Percentiles rank a stretch among this genome's conserved stretches.
Evolutionary conservation across 2,329 filamentous ascomycete genomes (phyloP).

Genomic region (Aspergillus arachidicola): DNA sequence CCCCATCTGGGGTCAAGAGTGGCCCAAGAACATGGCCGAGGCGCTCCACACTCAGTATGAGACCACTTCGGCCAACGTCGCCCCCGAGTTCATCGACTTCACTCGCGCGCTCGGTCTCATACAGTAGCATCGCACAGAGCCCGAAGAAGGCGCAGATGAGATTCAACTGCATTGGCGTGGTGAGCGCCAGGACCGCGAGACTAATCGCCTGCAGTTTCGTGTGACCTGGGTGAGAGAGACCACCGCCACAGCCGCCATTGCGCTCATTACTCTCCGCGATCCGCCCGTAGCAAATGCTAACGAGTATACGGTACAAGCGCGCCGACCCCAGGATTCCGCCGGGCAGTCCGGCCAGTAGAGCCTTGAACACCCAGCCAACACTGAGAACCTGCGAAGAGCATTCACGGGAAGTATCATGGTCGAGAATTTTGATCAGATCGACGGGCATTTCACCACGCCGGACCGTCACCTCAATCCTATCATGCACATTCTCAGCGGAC

Average conservation of each 20-base stretch:
- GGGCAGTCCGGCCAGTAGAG: slow-evolving; percentile 40
- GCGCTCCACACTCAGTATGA: slow-evolving; percentile 27
- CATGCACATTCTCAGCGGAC: slow-evolving; percentile 36
- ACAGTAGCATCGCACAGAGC: slow-evolving; percentile 34
- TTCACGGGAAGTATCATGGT: slow-evolving; percentile 16
- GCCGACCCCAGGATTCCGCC: slow-evolving; percentile 42
- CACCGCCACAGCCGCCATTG: slow-evolving; percentile 24
- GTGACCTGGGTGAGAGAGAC: slow-evolving; percentile 22
- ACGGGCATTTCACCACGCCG: slow-evolving; percentile 36
- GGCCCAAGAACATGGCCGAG: slow-evolving; percentile 37
- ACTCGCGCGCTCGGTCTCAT: slow-evolving; percentile 27
- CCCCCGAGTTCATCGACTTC: slow-evolving; percentile 23
- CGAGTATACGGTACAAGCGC: slow-evolving; percentile 35
- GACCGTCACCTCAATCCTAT: slow-evolving; percentile 37
- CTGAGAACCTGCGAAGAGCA: slow-evolving; percentile 30
- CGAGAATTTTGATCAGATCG: slow-evolving; percentile 20
- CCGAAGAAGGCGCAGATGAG: slow-evolving; percentile 46
- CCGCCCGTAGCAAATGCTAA: slow-evolving; percentile 30
- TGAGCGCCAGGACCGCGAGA: slow-evolving; percentile 40
- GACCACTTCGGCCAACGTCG: slow-evolving; percentile 9
- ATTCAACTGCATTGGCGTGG: slow-evolving; percentile 41
- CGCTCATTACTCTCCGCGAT: slow-evolving; percentile 16
- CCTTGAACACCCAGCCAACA: slow-evolving; percentile 39
- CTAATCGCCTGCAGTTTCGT: slow-evolving; percentile 37
- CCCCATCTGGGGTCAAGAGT: slow-evolving; percentile 29